Base-by-base conservation (phyloP, 805 yeast genomes). In the Sporopachydermia lactativora region DNA sequence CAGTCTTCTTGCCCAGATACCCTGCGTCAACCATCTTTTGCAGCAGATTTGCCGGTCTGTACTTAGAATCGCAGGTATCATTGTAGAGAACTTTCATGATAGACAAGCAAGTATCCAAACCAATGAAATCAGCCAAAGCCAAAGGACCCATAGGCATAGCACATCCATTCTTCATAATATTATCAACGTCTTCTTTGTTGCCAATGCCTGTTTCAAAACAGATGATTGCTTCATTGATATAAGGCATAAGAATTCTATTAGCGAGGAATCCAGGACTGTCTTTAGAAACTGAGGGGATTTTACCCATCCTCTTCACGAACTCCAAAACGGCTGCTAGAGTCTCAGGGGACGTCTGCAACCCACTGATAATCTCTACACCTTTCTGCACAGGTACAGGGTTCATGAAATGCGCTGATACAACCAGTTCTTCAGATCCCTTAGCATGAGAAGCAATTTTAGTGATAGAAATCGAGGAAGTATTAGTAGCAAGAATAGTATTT, bases 61-160 rank as follows among this genome's bases (percentile, higher is more conserved):
- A 63, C 49, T 62, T 64, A 40, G 65, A 53, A 49, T 64, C 68
- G 17, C 57, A 62, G 5, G 65, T 61, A 41, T 60, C 64, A 17
- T 48, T 45, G 45, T 61, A 52, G 35, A 64, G 52, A 15, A 64
- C 68, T 40, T 60, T 57, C 60, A 59, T 57, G 47, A 64, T 62
- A 18, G 66, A 60, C 35, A 62, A 52, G 39, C 66, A 61, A 4
- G 68, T 64, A 46, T 64, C 68, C 15, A 64, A 55, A 15, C 68
- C 68, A 41, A 64, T 61, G 42, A 64, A 62, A 44, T 64, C 68
- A 14, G 68, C 68, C 18, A 64, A 52, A 13, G 57, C 60, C 19
- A 64, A 48, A 2, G 68, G 68, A 4, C 68, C 68, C 66, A 64
- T 62, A 17, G 68, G 68, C 66, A 64, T 59, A 17, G 68, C 69